Percentiles rank a stretch among this genome's conserved stretches.
These are phyloP conservation scores for Scleromitrula shiraiana DNA, from an alignment of 2,329 filamentous ascomycete species.

Conservation along the genomic window DNA sequence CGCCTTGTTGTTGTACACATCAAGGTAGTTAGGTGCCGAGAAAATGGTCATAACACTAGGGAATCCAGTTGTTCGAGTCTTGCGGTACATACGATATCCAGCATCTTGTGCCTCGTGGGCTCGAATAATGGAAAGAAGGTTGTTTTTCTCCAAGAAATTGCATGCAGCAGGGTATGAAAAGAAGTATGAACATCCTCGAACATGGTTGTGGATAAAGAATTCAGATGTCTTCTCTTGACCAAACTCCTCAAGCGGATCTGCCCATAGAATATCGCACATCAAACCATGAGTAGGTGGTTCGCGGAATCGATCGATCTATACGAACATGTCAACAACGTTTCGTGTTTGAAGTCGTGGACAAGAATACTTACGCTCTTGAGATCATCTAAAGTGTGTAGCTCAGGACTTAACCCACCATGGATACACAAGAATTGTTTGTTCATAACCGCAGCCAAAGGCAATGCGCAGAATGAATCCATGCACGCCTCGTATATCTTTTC, in stretches of 20 bases:
- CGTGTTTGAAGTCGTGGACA: neutral
- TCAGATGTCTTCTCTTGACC: conserved; percentile 98
- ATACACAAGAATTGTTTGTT: conserved; percentile 99
- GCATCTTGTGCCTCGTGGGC: conserved; percentile 98
- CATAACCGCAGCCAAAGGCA: conserved; percentile 94
- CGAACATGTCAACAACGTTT: neutral
- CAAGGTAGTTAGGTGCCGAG: conserved; percentile 96
- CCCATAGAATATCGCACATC: conserved; percentile 99
- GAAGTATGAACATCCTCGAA: conserved; percentile 97
- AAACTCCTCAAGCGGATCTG: conserved; percentile 95
- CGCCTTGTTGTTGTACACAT: conserved; percentile 99
- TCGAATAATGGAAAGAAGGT: conserved; percentile 90
- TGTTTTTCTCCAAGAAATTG: conserved; percentile 98
- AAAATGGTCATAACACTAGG: conserved; percentile 99
- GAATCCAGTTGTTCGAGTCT: conserved; percentile 95
- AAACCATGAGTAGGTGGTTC: conserved; percentile 95
- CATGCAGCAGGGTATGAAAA: conserved; percentile 97
- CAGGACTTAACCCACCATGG: conserved; percentile 90
- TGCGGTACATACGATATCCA: conserved; percentile 97
- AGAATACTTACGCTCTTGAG: conserved; percentile 63
- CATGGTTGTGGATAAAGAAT: conserved; percentile 96
- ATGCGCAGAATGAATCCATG: conserved; percentile 93
- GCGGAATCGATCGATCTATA: conserved; percentile 89
- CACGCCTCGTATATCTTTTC: conserved; percentile 94
- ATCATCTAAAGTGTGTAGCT: conserved; percentile 92